A percentile compares a stretch with the other conserved stretches of the same genome.
These are phyloP conservation scores for Nakaseomyces sp. DNA, from an alignment of 1,139 yeast genomes.

Conservation along the genomic window DNA sequence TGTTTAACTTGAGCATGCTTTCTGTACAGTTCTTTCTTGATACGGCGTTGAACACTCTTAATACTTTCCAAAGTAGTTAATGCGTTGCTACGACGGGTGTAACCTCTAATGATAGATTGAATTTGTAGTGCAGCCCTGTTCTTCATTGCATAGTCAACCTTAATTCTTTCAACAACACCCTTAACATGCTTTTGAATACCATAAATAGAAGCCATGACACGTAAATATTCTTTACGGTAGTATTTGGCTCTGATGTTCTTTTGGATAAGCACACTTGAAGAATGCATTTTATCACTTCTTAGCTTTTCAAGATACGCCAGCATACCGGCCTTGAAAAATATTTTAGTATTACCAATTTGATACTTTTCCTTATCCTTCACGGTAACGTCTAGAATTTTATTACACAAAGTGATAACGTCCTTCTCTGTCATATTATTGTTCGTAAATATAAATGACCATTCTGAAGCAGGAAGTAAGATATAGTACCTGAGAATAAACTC, in stretches of 20 bases:
- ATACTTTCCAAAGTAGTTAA: constrained; percentile 43
- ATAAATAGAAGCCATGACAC: constrained; percentile 47
- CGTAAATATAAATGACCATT: constrained; percentile 57
- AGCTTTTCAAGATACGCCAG: constrained; percentile 84
- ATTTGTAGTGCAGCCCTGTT: constrained; percentile 57
- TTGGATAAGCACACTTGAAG: constrained; percentile 78
- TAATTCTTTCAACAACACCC: constrained; percentile 53
- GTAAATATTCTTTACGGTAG: constrained; percentile 54
- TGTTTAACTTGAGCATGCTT: constrained; percentile 40
- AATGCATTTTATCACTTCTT: constrained; percentile 67
- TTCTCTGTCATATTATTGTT: constrained; percentile 43
- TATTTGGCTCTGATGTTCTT: constrained; percentile 66
- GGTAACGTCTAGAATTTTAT: constrained; percentile 53
- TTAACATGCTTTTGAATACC: constrained; percentile 53
- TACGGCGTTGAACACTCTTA: constrained; percentile 54
- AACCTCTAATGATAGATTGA: constrained; percentile 72
- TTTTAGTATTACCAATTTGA: constrained; percentile 83
- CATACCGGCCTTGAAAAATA: constrained; percentile 94
- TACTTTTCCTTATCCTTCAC: constrained; percentile 59
- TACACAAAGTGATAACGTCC: constrained; percentile 56
- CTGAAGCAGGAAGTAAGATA: constrained; percentile 61
- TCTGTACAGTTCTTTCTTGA: constrained; percentile 64
- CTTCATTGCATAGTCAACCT: constrained; percentile 52
- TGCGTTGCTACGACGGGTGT: constrained; percentile 43
- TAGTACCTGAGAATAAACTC: constrained; percentile 91